These are phyloP conservation scores for Houttuynia cordata DNA, from an alignment of 164 flowering plant genomes.

Conservation along the genomic window DNA sequence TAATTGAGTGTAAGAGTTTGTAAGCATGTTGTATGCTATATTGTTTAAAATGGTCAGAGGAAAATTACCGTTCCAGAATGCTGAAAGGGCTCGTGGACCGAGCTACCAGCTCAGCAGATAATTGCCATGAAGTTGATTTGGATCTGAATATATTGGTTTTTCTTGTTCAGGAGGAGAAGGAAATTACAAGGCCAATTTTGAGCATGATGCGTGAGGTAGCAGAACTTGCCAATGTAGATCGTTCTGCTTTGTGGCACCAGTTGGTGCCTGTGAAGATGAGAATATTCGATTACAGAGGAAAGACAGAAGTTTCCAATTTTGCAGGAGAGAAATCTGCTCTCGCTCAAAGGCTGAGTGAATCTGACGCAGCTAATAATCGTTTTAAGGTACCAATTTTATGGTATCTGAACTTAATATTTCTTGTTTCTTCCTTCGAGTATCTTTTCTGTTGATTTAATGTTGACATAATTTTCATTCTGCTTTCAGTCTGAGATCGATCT, in stretches of 20 bases:
- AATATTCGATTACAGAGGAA: constrained; percentile 67
- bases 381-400: constrained; percentile 53
- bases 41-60: constrained; percentile 74
- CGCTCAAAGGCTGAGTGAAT: constrained; percentile 65
- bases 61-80: constrained; percentile 56
- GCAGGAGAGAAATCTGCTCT: constrained; percentile 53
- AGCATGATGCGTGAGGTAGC: constrained; percentile 92
- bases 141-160: constrained; percentile 69
- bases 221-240: constrained; percentile 86
- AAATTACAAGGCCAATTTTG: constrained; percentile 59
- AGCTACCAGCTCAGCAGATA: constrained; percentile 48
- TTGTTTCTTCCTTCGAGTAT: not conserved
- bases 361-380: constrained; percentile 62
- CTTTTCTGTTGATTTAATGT: not conserved
- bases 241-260: constrained; percentile 98
- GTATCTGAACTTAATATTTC: not conserved
- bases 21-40: constrained; percentile 63
- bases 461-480: not conserved
- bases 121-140: constrained; percentile 52
- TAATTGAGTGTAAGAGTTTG: constrained; percentile 58
- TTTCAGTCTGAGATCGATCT: constrained; percentile 80
- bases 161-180: constrained; percentile 39
- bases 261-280: constrained; percentile 83
- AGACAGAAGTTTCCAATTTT: constrained; percentile 46
- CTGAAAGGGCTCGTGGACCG: constrained; percentile 88